A percentile compares a stretch with the other conserved stretches of the same genome.
Conservation (phyloP, 441 rosid genomes). For the Rhodomyrtus psidioides region DNA sequence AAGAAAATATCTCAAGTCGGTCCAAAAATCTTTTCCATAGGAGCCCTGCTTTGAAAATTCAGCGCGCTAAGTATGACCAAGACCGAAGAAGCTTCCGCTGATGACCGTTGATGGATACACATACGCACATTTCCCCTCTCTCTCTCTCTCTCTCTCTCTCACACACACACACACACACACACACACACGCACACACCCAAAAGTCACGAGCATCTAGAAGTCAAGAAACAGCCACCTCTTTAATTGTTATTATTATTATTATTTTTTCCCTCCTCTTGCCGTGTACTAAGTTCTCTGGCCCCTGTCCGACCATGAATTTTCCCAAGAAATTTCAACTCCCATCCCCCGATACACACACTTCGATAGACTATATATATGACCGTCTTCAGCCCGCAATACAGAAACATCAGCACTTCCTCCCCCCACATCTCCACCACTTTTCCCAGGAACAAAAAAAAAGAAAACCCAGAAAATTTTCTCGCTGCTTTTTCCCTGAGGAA, state of each 20-base stretch:
- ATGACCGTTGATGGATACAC: not conserved
- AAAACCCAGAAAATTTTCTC: not conserved
- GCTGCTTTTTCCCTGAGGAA: not conserved
- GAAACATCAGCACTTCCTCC: not conserved
- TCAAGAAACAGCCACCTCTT: not conserved
- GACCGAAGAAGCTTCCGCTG: not conserved
- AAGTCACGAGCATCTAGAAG: not conserved
- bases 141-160: no score
- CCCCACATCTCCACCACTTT: not conserved
- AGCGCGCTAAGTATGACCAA: not conserved
- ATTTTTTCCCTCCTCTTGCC: not conserved
- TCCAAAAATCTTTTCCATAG: not conserved
- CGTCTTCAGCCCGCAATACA: not conserved
- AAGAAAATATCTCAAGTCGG: not conserved
- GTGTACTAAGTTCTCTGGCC: not conserved
- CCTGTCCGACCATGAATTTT: not conserved
- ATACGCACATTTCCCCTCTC: not conserved
- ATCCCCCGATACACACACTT: not conserved
- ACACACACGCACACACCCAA: not conserved
- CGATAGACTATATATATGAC: not conserved
- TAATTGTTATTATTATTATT: not conserved
- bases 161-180: no score
- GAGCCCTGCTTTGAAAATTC: not conserved
- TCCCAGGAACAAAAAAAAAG: not conserved
- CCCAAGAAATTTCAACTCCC: not conserved